Evolutionary conservation across 768 basidiomycete species (phyloP).

Genomic region (Lyophyllum semitale): DNA sequence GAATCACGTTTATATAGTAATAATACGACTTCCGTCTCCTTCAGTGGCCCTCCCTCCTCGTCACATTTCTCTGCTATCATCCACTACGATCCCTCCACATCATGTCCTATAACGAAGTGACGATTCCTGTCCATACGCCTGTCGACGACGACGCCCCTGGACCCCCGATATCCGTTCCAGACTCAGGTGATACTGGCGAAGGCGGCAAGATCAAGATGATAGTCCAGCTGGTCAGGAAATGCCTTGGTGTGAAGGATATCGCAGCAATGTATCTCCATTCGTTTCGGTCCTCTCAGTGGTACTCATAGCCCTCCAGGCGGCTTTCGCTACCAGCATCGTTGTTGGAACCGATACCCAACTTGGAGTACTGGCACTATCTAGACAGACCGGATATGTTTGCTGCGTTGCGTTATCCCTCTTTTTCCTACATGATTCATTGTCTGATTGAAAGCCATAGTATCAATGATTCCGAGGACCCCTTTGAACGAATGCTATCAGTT

Average conservation of each 20-base stretch:
- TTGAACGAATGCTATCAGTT: conserved; percentile 93
- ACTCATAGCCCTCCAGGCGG: conserved; percentile 54
- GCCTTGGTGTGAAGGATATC: conserved; percentile 91
- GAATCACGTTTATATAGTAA: conserved; percentile 8
- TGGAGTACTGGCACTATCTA: conserved; percentile 95
- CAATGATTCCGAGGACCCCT: conserved; percentile 89
- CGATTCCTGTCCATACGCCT: conserved; percentile 1
- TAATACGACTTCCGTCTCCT: conserved; percentile 8
- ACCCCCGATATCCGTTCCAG: conserved; percentile 68
- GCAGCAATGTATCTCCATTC: conserved; percentile 75
- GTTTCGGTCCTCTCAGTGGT: not conserved
- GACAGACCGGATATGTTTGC: conserved; percentile 91
- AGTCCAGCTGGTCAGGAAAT: conserved; percentile 87
- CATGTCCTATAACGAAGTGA: conserved; percentile 16
- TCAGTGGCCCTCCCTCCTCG: conserved; percentile 1
- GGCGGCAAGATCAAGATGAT: conserved; percentile 95
- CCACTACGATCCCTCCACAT: not conserved
- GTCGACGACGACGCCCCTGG: conserved; percentile 54
- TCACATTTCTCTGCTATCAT: not conserved
- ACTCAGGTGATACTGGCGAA: conserved; percentile 73
- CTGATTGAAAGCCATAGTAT: conserved; percentile 53
- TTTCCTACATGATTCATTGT: conserved; percentile 3
- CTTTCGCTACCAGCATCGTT: conserved; percentile 91
- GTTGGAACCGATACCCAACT: conserved; percentile 91
- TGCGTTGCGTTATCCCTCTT: conserved; percentile 58